Conservation (phyloP, 2,329 filamentous ascomycete genomes). For the Shiraia sp. region DNA sequence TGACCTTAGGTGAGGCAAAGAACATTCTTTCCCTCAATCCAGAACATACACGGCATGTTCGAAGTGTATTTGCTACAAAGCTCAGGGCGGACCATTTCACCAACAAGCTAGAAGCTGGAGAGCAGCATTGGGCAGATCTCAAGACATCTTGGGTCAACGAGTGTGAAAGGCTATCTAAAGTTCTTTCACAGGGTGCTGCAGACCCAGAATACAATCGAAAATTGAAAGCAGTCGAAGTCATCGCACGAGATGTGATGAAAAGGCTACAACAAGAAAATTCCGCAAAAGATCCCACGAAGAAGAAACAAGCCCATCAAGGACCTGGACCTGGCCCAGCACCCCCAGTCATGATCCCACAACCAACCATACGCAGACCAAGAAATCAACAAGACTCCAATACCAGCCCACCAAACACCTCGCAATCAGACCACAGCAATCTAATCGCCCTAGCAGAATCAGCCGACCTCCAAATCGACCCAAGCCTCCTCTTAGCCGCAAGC, state of each 20-base stretch:
- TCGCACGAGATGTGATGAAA: constrained; percentile 79
- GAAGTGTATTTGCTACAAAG: constrained; percentile 67
- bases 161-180: constrained; percentile 59
- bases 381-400: constrained; percentile 22
- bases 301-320: constrained; percentile 45
- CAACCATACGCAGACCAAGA: constrained; percentile 32
- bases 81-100: constrained; percentile 69
- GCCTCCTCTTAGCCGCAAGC: constrained; percentile 62
- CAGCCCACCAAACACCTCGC: constrained; percentile 4
- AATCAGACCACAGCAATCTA: constrained; percentile 14
- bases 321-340: constrained; percentile 49
- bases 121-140: constrained; percentile 71
- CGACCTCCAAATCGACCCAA: constrained; percentile 67
- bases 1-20: constrained; percentile 76
- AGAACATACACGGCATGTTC: constrained; percentile 67
- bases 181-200: constrained; percentile 56
- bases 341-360: constrained; percentile 24
- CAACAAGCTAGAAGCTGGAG: constrained; percentile 72
- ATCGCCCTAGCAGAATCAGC: constrained; percentile 41
- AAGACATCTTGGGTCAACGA: constrained; percentile 69
- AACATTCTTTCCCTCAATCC: constrained; percentile 71
- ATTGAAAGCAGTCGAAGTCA: constrained; percentile 67
- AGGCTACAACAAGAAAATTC: constrained; percentile 69
- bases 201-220: constrained; percentile 61
- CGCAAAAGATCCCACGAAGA: constrained; percentile 57